Evolutionary conservation across 2,329 filamentous ascomycete species (phyloP).

Genomic region (Pestalotiopsis sp.): DNA sequence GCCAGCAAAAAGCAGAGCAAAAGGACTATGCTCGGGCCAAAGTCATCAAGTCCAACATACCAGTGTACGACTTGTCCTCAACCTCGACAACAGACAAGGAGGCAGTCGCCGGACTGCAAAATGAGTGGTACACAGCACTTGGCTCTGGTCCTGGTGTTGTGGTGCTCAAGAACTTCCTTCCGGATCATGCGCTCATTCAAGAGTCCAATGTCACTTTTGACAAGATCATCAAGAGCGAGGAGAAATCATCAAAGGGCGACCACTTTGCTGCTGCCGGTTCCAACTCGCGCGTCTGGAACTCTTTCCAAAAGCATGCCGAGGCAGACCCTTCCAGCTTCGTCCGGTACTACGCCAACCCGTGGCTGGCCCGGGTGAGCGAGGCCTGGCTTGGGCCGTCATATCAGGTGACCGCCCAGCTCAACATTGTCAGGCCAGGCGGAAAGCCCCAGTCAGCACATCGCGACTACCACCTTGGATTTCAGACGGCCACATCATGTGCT

Average conservation of each 20-base stretch:
- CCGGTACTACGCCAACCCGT: constrained; percentile 63
- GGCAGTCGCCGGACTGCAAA: constrained; percentile 45
- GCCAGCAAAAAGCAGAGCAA: constrained; percentile 4
- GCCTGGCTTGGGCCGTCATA: constrained; percentile 64
- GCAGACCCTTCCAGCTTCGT: constrained; percentile 55
- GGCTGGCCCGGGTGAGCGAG: constrained; percentile 53
- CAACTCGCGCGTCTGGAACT: constrained; percentile 69
- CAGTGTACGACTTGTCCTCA: constrained; percentile 28
- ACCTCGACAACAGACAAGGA: constrained; percentile 23
- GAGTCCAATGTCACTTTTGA: constrained; percentile 50
- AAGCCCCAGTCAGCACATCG: constrained; percentile 60
- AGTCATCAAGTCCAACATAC: constrained; percentile 18
- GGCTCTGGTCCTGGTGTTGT: constrained; percentile 61
- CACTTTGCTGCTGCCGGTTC: constrained; percentile 60
- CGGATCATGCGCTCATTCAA: constrained; percentile 42
- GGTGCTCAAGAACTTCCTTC: constrained; percentile 57
- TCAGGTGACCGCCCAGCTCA: constrained; percentile 64
- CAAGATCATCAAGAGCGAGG: constrained; percentile 46
- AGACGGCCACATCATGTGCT: constrained; percentile 48
- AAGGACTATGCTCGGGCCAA: constrained; percentile 17
- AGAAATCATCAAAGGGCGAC: constrained; percentile 50
- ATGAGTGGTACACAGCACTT: constrained; percentile 64
- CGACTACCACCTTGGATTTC: constrained; percentile 69
- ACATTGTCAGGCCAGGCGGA: constrained; percentile 63
- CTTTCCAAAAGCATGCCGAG: constrained; percentile 63